Conservation (phyloP, 2,329 filamentous ascomycete species). For the Sclerotinia glacialis region DNA sequence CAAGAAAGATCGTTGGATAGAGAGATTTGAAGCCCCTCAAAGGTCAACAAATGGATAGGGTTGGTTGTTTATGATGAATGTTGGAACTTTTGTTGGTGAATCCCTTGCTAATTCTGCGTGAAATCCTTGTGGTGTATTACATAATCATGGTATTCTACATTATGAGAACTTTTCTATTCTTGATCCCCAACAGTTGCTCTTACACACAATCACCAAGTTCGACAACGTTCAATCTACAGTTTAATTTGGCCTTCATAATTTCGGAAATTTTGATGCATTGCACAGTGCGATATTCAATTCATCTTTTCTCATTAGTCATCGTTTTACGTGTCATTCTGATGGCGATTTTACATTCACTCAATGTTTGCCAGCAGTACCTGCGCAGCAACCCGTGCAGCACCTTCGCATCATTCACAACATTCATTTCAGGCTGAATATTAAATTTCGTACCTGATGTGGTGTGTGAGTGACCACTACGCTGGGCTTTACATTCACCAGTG, state of each 20-base stretch:
- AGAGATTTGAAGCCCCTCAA: neutral
- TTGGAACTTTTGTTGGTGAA: neutral
- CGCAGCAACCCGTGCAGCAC: neutral
- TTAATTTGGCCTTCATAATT: neutral
- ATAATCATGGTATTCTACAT: neutral
- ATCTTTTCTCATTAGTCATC: neutral
- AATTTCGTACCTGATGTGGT: slow-evolving; percentile 15
- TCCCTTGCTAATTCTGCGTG: neutral
- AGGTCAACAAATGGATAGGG: neutral
- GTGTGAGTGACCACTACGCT: slow-evolving; percentile 9
- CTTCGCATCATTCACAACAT: neutral
- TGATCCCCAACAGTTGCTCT: neutral
- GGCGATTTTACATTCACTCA: neutral
- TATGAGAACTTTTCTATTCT: neutral
- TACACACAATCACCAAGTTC: neutral
- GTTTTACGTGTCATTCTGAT: neutral
- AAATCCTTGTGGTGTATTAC: neutral
- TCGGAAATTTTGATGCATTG: neutral
- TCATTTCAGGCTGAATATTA: slow-evolving; percentile 11
- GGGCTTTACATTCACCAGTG: slow-evolving; percentile 1
- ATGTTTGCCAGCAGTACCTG: slow-evolving; percentile 15
- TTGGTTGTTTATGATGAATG: too few relatives aligned
- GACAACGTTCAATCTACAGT: neutral
- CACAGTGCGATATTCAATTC: neutral
- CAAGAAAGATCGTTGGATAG: neutral